Conservation (phyloP, 2,329 filamentous ascomycete genomes). For the Colletotrichum liaoningense region DNA sequence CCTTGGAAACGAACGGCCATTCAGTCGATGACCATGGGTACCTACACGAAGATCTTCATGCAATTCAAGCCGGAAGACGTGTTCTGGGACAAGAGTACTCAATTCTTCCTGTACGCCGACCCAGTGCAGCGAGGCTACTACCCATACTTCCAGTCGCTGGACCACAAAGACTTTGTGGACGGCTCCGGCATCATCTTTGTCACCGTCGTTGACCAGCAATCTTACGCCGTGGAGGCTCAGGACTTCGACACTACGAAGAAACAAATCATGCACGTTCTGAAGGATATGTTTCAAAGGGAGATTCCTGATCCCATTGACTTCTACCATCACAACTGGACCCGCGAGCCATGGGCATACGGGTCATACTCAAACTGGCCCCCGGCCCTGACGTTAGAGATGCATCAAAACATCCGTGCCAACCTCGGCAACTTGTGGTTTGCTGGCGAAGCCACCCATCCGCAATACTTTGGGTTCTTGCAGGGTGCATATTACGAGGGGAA, state of each 20-base stretch:
- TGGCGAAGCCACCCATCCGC: slow-evolving; percentile 70
- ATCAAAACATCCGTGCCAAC: slow-evolving; percentile 77
- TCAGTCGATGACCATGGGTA: slow-evolving; percentile 74
- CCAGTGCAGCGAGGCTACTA: slow-evolving; percentile 54
- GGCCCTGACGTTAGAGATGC: slow-evolving; percentile 71
- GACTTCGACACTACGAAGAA: slow-evolving; percentile 66
- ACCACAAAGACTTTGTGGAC: slow-evolving; percentile 66
- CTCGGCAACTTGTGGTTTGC: slow-evolving; percentile 72
- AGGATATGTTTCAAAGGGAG: slow-evolving; percentile 67
- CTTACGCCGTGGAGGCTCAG: slow-evolving; percentile 69
- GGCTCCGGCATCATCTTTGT: slow-evolving; percentile 74
- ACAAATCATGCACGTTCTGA: slow-evolving; percentile 68
- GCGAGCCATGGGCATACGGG: slow-evolving; percentile 60
- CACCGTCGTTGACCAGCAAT: slow-evolving; percentile 68
- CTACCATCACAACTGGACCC: slow-evolving; percentile 70
- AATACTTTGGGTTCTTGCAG: slow-evolving; percentile 76
- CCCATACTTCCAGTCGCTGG: slow-evolving; percentile 74
- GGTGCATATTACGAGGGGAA: slow-evolving; percentile 69
- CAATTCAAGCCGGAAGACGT: slow-evolving; percentile 70
- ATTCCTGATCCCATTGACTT: slow-evolving; percentile 72
- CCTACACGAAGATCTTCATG: slow-evolving; percentile 79
- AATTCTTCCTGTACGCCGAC: slow-evolving; percentile 60
- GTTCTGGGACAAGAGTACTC: slow-evolving; percentile 67
- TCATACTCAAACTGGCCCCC: slow-evolving; percentile 77
- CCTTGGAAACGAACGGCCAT: slow-evolving; percentile 74